phyloP scores from a whole-genome alignment of 192 early-diverging fungal genomes.

The Coemansia sp. region DNA sequence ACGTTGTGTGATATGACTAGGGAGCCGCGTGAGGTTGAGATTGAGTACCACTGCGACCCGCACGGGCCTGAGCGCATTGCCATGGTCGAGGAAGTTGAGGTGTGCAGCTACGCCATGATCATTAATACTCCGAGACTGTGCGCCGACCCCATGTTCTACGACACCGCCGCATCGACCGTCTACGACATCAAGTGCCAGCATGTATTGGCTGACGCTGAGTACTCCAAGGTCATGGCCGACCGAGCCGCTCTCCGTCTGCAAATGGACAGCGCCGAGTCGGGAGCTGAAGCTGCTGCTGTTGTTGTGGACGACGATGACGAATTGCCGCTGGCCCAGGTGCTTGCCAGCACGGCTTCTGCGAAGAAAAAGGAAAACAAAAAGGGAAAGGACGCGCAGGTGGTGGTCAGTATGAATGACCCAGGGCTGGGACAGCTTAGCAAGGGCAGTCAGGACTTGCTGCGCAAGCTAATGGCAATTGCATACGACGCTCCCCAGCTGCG shows the following conservation, averaged over 20 bases:
- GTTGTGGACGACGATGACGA: conserved; percentile 2
- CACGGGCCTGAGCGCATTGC: conserved; percentile 64
- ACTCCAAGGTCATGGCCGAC: conserved; percentile 11
- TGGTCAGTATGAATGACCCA: conserved; percentile 36
- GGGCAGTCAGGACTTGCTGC: conserved; percentile 30
- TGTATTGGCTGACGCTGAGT: conserved; percentile 61
- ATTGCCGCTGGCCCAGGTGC: conserved; percentile 12
- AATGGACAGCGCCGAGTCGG: conserved; percentile 2
- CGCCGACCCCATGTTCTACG: conserved; percentile 60
- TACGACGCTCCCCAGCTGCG: conserved; percentile 25
- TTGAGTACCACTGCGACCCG: conserved; percentile 84
- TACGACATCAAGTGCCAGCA: conserved; percentile 67
- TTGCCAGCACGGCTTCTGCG: background rate
- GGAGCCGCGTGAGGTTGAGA: conserved; percentile 67
- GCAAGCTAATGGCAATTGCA: conserved; percentile 21
- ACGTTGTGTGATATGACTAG: conserved; percentile 76
- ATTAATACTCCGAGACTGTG: conserved; percentile 78
- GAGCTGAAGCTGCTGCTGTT: background rate
- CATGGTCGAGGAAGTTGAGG: conserved; percentile 63
- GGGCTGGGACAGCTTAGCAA: conserved; percentile 1
- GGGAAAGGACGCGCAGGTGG: conserved; percentile 25
- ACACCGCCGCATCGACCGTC: conserved; percentile 39
- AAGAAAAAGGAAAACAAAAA: background rate
- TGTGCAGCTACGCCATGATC: conserved; percentile 79
- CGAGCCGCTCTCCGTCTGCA: background rate